These are phyloP conservation scores for Puya raimondii DNA, from an alignment of 176 grass and related monocot genomes.

Conservation along the genomic window DNA sequence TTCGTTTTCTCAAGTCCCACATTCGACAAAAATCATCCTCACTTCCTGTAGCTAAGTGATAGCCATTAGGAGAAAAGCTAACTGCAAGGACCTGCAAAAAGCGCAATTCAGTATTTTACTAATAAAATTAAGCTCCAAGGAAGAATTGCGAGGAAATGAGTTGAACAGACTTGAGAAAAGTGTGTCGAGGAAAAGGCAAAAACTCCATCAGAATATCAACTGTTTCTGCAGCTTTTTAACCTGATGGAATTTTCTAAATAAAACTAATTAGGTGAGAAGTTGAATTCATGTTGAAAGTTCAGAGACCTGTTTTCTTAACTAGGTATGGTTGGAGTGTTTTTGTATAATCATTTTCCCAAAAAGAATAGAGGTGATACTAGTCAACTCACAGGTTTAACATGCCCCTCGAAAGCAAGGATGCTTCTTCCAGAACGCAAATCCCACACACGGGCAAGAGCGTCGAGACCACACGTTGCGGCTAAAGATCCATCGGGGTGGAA, in stretches of 20 bases:
- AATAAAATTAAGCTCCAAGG: too few relatives aligned
- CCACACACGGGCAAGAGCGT: constrained; percentile 80
- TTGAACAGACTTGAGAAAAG: too few relatives aligned
- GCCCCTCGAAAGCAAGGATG: constrained; percentile 67
- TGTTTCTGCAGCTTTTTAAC: too few relatives aligned
- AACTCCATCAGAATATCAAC: too few relatives aligned
- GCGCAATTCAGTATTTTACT: not conserved
- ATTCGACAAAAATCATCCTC: constrained; percentile 95
- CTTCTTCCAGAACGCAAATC: constrained; percentile 89
- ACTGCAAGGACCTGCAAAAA: constrained; percentile 64
- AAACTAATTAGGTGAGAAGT: too few relatives aligned
- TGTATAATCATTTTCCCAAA: too few relatives aligned
- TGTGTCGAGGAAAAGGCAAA: too few relatives aligned
- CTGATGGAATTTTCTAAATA: too few relatives aligned
- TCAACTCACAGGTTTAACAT: constrained; percentile 86
- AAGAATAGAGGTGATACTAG: not conserved
- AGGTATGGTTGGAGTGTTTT: too few relatives aligned
- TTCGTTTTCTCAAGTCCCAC: constrained; percentile 88
- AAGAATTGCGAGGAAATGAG: too few relatives aligned
- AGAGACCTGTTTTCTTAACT: too few relatives aligned
- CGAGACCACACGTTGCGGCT: constrained; percentile 77
- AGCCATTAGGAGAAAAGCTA: constrained; percentile 87
- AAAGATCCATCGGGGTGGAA: constrained; percentile 97
- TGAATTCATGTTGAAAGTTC: too few relatives aligned
- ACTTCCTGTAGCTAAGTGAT: constrained; percentile 79